Base-by-base conservation (phyloP, 306 rosid genomes). In the Acacia melanoxylon region DNA sequence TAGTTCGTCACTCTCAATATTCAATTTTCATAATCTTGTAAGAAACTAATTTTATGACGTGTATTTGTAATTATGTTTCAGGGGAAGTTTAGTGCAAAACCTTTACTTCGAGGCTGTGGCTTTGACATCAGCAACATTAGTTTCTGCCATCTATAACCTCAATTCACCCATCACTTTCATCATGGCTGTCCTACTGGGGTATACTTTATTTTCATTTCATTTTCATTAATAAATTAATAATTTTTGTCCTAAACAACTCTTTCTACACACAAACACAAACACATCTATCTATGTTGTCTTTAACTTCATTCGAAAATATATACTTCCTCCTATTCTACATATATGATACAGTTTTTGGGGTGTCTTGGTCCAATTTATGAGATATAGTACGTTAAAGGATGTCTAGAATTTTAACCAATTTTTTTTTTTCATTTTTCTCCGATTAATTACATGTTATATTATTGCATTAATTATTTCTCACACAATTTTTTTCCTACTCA, bases 51-150 rank as follows among this genome's bases (percentile, higher is more conserved):
- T 56, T n/a, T 10, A 59, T 59, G 14, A 4, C 0, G 13, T 62
- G 8, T 56, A 6, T 46, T 45, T 25, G 74, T 48, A 0, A 63
- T 63, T 63, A 63, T 63, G 29, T 63, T 29, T 63, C 87, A 91
- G 93, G 56, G 93, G 89, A 59, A 58, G 83, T 20, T 51, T 91
- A 70, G 51, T 75, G 29, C 89, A 82, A 45, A 90, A 87, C 78
- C 77, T 91, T 40, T 85, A 78, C 51, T 40, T 83, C 0, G 75
- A 79, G 74, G 78, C 84, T 58, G 16, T 91, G 48, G 76, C 84
- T 27, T 72, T 88, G 46, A 86, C 89, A 17, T 88, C 93, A 4
- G 87, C 89, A 79, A 88, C 91, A n/a, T 87, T 84, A 84, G 85
- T 83, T 68, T 69, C 89, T 2, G 92, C 92, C 58, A 75, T 88